These are phyloP conservation scores for Tetramitus jugosus DNA, from an alignment of 208 protist species.

Conservation along the genomic window DNA sequence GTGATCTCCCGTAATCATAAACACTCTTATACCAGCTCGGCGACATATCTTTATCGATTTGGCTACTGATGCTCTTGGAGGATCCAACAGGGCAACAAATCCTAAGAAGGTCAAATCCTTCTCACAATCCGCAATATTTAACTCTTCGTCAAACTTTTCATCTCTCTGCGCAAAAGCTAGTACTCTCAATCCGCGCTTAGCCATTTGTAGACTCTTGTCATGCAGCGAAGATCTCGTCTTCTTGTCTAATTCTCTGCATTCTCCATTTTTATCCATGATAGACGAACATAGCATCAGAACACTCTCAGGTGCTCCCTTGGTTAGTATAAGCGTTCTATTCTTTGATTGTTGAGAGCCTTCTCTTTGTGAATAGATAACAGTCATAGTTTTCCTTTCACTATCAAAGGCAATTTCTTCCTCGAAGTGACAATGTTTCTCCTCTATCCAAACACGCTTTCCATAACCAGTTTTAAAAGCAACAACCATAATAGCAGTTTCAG, in stretches of 20 bases:
- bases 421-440: too few relatives aligned
- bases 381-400: not conserved
- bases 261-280: not conserved
- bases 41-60: constrained; percentile 51
- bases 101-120: too few relatives aligned
- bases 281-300: not conserved
- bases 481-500: constrained; percentile 35
- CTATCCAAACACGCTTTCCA: not conserved
- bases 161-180: not conserved
- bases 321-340: not conserved
- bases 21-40: constrained; percentile 69
- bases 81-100: constrained; percentile 49
- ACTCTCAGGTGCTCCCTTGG: constrained; percentile 5
- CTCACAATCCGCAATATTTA: not conserved
- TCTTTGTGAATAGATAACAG: not conserved
- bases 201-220: too few relatives aligned
- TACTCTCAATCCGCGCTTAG: not conserved
- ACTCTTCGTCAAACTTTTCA: not conserved
- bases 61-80: constrained; percentile 58
- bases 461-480: constrained; percentile 30
- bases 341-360: not conserved
- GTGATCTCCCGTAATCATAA: constrained; percentile 89
- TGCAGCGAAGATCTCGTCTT: too few relatives aligned
- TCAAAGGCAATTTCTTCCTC: constrained; percentile 17
- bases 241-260: not conserved